Base-by-base conservation (phyloP, 2,329 filamentous ascomycete species). In the Aaosphaeria arxii region DNA sequence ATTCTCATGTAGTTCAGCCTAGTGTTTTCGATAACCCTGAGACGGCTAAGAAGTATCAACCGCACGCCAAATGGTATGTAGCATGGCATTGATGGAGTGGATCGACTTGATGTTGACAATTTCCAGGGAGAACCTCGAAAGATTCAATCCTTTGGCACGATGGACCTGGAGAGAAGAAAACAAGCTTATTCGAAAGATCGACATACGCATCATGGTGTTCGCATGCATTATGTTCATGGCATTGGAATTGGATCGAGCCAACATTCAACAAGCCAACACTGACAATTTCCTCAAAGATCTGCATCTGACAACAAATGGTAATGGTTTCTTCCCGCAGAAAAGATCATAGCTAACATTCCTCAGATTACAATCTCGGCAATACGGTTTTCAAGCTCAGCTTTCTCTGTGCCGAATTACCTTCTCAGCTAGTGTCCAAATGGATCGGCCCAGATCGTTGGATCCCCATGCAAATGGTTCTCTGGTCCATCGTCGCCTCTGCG, bases 311-410 rank as follows among this genome's bases (percentile, higher is more conserved):
- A 62, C 58, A 9, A 58, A 58, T 42, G 53, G 55, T 55, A 46
- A 11, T 9, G 11, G 4, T 24, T 11, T 28, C 11, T 11, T 41
- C 3, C 41, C 29, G 5, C 29, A 24, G 11, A 43, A 29, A 29
- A 13, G 41, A 44, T 31, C 4, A 44, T 35, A 2, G 52, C 48
- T 33, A 4, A 6, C 13, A 41, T 9, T 24, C 11, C 24, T 35
- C 29, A 52, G 59, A 62, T 43, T 63, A 55, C 47, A 63, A 63
- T 44, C 42, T 54, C 30, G 60, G 60, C 40, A 54, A 66, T 41
- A 68, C 67, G 1, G 63, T 87, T 5, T 92, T 91, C 74, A 91
- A 88, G 70, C 80, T 80, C 29, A 89, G 88, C 66, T 95, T 94
- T 73, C 89, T 95, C 13, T 53, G 58, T 7, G 69, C 71, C 2